Base-by-base conservation (phyloP, 2,329 filamentous ascomycete species). In the Geoglossum cookeanum region DNA sequence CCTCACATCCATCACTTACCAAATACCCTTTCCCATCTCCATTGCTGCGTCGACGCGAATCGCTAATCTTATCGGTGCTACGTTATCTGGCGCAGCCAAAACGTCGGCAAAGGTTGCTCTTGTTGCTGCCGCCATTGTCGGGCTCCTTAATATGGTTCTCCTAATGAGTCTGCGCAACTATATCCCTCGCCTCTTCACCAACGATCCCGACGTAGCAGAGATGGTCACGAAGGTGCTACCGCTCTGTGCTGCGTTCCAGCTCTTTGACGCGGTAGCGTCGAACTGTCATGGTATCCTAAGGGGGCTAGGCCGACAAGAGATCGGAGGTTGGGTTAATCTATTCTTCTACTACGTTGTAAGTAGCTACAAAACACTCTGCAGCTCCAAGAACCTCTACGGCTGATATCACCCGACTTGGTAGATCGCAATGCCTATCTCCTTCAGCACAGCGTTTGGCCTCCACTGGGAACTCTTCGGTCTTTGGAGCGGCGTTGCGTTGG, bases 11-110 rank as follows among this genome's bases (percentile, higher is more conserved):
- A 80, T 94, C 29, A 87, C 86, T 0, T 97, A 89, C 72, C 88
- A 95, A 68, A 83, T 97, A 54, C 89, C 91, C 0, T 97, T 97
- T 71, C 87, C 91, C 0, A 79, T 96, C 59, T 87, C 84, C 35
- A 91, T 97, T 58, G 90, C 91, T 2, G 81, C 85, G 0, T 91
- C 85, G 11, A 97, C 91, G 0, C 83, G 91, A 0, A 81, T 96
- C 13, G 91, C 90, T 17, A 97, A 96, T 64, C 73, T 97, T 37
- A 94, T 97, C 60, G 92, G 91, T 7, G 90, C 91, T 0, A 84
- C 83, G 0, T 76, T 96, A 9, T 82, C 87, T 1, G 81, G 83
- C 51, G 85, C 90, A 0, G 90, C 90, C 15, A 87, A 83, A 66
- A 85, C 80, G 2, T 85, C 85, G 0, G 85, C 85, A n/a, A 83